These are phyloP conservation scores for Candida chauliodis DNA, from an alignment of 805 yeast species.

Conservation along the genomic window DNA sequence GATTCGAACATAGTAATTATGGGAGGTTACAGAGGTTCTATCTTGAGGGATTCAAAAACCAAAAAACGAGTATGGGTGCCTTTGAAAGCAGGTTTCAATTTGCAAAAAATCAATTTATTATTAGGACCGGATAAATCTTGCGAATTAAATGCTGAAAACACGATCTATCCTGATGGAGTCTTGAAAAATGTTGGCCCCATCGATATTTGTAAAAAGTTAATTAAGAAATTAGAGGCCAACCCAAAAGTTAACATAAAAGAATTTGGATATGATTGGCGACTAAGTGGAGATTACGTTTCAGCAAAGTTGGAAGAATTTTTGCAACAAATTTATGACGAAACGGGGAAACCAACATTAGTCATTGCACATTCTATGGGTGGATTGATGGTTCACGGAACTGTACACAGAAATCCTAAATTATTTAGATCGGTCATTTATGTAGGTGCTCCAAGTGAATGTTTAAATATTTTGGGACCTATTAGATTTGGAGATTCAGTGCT, in stretches of 20 bases:
- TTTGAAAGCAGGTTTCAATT: slow-evolving; percentile 74
- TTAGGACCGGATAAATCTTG: slow-evolving; percentile 74
- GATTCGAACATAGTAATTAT: slow-evolving; percentile 77
- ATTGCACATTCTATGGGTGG: slow-evolving; percentile 97
- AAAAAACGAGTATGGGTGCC: slow-evolving; percentile 82
- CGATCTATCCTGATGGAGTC: slow-evolving; percentile 70
- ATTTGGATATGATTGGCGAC: slow-evolving; percentile 94
- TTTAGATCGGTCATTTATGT: slow-evolving; percentile 76
- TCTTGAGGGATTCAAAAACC: slow-evolving; percentile 63
- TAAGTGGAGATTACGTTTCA: slow-evolving; percentile 58
- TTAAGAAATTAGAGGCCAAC: slow-evolving; percentile 49
- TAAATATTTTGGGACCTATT: slow-evolving; percentile 82
- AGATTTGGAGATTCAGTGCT: slow-evolving; percentile 78
- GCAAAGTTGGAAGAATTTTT: slow-evolving; percentile 50
- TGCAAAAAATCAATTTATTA: slow-evolving; percentile 63
- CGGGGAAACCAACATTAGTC: slow-evolving; percentile 60
- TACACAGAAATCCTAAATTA: slow-evolving; percentile 63
- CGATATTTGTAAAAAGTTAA: slow-evolving; percentile 65
- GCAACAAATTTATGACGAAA: slow-evolving; percentile 39
- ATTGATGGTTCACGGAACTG: slow-evolving; percentile 71
- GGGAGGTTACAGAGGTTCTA: slow-evolving; percentile 89
- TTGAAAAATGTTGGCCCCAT: slow-evolving; percentile 83
- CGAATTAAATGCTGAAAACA: slow-evolving; percentile 52
- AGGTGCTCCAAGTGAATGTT: slow-evolving; percentile 81
- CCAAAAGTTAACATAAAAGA: slow-evolving; percentile 62